phyloP scores from a whole-genome alignment of 2,329 filamentous ascomycete genomes.

The Neurospora sp. region DNA sequence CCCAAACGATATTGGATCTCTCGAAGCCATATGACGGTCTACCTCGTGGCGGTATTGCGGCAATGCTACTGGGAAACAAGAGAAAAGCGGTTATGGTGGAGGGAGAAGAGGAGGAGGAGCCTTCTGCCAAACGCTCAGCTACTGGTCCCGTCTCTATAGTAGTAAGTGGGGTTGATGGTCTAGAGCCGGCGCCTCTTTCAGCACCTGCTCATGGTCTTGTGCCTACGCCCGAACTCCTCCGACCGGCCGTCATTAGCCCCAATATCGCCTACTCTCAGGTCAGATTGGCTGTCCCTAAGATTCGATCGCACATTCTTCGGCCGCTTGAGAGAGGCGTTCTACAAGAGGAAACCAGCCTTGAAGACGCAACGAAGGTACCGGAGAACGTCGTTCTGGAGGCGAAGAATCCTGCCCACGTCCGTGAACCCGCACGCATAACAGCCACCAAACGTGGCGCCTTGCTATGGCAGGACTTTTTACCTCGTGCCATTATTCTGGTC shows the following conservation, averaged over 20 bases:
- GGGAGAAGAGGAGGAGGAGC: constrained; percentile 63
- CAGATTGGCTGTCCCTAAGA: constrained; percentile 75
- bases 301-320: constrained; percentile 72
- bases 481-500: constrained; percentile 75
- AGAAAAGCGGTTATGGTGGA: constrained; percentile 67
- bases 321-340: constrained; percentile 62
- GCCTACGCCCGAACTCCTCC: constrained; percentile 70
- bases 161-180: constrained; percentile 64
- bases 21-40: constrained; percentile 91
- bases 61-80: constrained; percentile 87
- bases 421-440: constrained; percentile 76
- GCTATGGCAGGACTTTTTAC: constrained; percentile 91
- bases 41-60: constrained; percentile 76
- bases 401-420: constrained; percentile 65
- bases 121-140: constrained; percentile 39
- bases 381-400: constrained; percentile 79
- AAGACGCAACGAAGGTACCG: constrained; percentile 52
- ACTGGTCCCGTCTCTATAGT: constrained; percentile 66
- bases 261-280: constrained; percentile 73
- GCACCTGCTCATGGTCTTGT: constrained; percentile 49
- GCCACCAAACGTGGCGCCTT: constrained; percentile 70
- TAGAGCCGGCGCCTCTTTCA: constrained; percentile 62
- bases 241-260: constrained; percentile 79
- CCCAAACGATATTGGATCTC: constrained; percentile 76
- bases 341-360: constrained; percentile 39